These are phyloP conservation scores for Persicaria maculosa DNA, from an alignment of 148 eudicot genomes.

Conservation along the genomic window DNA sequence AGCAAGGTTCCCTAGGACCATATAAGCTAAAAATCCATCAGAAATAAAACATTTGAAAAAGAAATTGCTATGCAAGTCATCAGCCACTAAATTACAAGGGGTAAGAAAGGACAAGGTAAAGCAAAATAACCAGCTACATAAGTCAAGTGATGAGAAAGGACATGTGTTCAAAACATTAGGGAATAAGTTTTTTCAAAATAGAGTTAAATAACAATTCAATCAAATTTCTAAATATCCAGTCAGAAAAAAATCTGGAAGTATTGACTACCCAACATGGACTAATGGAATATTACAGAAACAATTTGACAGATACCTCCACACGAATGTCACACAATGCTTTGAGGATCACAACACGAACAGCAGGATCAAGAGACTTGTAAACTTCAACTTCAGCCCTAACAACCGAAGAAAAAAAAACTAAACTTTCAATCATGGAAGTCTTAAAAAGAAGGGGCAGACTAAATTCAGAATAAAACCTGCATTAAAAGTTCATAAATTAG, in stretches of 20 bases:
- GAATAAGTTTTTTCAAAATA: background rate
- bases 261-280: background rate
- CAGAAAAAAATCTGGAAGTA: background rate
- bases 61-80: background rate
- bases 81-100: background rate
- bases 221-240: background rate
- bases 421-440: constrained; percentile 4
- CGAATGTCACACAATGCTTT: constrained; percentile 97
- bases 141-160: constrained; percentile 1
- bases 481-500: constrained; percentile 9
- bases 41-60: background rate
- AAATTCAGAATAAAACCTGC: constrained; percentile 4
- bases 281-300: background rate
- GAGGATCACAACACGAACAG: constrained; percentile 70
- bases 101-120: background rate
- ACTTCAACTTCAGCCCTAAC: constrained; percentile 74
- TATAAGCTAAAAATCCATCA: background rate
- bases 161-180: background rate
- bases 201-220: background rate
- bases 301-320: constrained; percentile 59
- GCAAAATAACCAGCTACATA: background rate
- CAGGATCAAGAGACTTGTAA: constrained; percentile 78
- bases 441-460: background rate
- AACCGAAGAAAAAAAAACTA: constrained; percentile 5
- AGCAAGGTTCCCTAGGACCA: background rate